These are phyloP conservation scores for Aurinia saxatilis DNA, from an alignment of 345 rosid genomes.

Conservation along the genomic window DNA sequence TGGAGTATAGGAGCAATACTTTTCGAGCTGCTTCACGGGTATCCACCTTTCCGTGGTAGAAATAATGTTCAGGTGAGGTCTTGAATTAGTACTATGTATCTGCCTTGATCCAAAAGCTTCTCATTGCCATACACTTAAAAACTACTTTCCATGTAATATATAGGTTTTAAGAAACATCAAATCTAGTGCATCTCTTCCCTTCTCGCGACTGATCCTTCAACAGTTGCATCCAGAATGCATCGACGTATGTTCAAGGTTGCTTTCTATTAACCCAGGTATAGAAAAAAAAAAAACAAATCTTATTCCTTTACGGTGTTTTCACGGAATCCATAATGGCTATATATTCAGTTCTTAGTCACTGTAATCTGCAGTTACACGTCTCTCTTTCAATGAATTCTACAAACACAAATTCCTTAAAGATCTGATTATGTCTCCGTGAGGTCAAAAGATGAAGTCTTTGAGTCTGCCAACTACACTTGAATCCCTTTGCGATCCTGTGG, in stretches of 20 bases:
- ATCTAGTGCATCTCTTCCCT: conserved; percentile 44
- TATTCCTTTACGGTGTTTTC: neutral
- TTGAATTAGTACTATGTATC: neutral
- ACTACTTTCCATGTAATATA: neutral
- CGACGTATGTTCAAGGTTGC: conserved; percentile 57
- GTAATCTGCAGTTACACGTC: conserved; percentile 31
- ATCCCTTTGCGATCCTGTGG: neutral
- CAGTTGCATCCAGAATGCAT: conserved; percentile 48
- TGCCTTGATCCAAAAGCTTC: too few relatives aligned
- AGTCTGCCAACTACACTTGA: neutral
- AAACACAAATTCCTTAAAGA: conserved; percentile 37
- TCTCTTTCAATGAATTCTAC: conserved; percentile 46
- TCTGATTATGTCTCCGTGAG: neutral
- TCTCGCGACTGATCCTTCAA: conserved; percentile 41
- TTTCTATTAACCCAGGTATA: conserved; percentile 53
- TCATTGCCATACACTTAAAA: neutral
- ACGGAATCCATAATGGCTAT: neutral
- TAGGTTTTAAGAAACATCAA: conserved; percentile 45
- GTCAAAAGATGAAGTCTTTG: neutral
- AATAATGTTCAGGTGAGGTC: conserved; percentile 57
- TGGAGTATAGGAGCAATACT: conserved; percentile 71
- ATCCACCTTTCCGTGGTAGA: conserved; percentile 51
- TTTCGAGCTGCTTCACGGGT: conserved; percentile 65
- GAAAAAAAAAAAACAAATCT: neutral
- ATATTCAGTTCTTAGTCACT: neutral